Evolutionary conservation across 1,284 basidiomycete genomes (phyloP), one percentile per base, ranked within the genome.

Genomic region (Sanguinoderma infundibulare): DNA sequence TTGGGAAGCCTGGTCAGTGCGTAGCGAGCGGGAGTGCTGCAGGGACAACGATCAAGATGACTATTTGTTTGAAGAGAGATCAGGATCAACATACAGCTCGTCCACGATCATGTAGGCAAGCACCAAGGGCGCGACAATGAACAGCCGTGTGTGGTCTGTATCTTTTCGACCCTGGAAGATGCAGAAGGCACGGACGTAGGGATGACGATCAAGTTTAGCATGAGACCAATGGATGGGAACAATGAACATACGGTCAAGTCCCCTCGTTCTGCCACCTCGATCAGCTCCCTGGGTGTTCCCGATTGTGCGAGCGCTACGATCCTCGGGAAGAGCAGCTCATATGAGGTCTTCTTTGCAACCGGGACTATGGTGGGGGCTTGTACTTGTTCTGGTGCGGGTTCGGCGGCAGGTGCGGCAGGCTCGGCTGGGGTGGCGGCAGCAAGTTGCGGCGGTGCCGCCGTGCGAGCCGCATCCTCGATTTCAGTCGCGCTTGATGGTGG

Each of bases 21-120:
- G 70, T 79, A 80, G 20, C 81, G 81, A 30, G 87, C 88, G 47
- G 84, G 80, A 32, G 85, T 90, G 62, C 35, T 6, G 5, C 7
- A 26, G n/a, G 35, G 42, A 53, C 54, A 15, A 46, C 7, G 14
- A 57, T 47, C 12, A 55, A 12, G 7, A 47, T 28, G 15, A 34
- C 28, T 61, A 24, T 50, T 17, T 30, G n/a, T 17, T 26, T 17
- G 3, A 35, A 17, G 5, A 5, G 17, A 30, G 47, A 54, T 30
- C 52, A 57, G 34, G 35, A 34, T 20, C 32, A 14, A 76, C 85
- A 67, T 69, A 87, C 88, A 86, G 68, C 58, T 88, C 79, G 65
- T 90, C 83, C 32, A 80, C 57, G 38, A 86, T 85, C 50, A 90
- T 76, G 73, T 89, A 87, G 8, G 82, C 78, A 8, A 91, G 79